Percentiles rank a stretch among this genome's conserved stretches.
These are phyloP conservation scores for Lodderomyces parapsilosis DNA, from an alignment of 1,139 yeast species.

Conservation along the genomic window DNA sequence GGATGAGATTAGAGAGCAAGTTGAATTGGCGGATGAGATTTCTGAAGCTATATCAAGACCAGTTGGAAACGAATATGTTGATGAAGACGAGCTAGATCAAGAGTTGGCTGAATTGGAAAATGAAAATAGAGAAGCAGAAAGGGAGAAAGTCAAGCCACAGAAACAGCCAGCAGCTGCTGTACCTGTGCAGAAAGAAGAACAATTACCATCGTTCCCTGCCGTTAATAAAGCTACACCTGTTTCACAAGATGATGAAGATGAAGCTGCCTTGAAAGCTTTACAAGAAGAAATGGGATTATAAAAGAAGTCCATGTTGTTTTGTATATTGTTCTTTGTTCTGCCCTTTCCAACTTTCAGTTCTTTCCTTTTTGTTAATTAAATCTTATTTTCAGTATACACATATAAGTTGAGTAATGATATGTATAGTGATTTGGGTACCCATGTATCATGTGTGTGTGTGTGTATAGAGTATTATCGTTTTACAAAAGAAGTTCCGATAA, in stretches of 20 bases:
- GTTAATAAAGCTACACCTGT: slow-evolving; percentile 40
- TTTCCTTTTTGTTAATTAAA: background rate
- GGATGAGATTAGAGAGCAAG: slow-evolving; percentile 98
- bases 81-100: slow-evolving; percentile 84
- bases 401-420: too few species aligned
- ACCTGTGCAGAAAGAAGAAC: slow-evolving; percentile 15
- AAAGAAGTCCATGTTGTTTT: background rate
- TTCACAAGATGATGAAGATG: slow-evolving; percentile 78
- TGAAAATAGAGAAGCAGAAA: slow-evolving; percentile 58
- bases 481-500: too few species aligned
- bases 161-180: slow-evolving; percentile 11
- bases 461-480: too few species aligned
- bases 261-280: slow-evolving; percentile 82
- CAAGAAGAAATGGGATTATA: slow-evolving; percentile 94
- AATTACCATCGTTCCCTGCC: slow-evolving; percentile 50
- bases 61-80: slow-evolving; percentile 70
- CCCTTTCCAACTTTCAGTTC: background rate
- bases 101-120: slow-evolving; percentile 88
- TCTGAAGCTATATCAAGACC: slow-evolving; percentile 96
- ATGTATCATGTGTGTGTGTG: too few species aligned
- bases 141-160: slow-evolving; percentile 18
- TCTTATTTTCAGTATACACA: background rate
- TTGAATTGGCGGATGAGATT: slow-evolving; percentile 91
- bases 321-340: too few species aligned
- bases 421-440: too few species aligned